Evolutionary conservation across 257 asterid genomes (phyloP), one percentile per base, ranked within the genome.

Genomic region (Primulina tabacum): DNA sequence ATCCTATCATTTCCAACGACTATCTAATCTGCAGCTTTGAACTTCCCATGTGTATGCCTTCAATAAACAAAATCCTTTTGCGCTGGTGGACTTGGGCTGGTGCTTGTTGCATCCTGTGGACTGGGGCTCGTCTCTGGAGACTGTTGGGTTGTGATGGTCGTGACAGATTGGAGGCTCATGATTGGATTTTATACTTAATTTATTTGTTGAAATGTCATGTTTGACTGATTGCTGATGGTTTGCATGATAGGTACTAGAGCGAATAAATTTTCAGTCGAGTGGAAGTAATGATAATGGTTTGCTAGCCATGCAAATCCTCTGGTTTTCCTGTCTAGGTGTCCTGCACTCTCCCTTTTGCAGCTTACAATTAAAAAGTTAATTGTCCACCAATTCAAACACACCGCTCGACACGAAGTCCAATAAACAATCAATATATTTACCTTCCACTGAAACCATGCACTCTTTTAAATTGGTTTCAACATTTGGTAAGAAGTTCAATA

Each of bases 241-340:
- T 76, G 34, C 43, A 7, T 60, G 20, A 33, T 37, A 84, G 88
- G 86, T 81, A 35, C 77, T 61, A 85, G 80, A 73, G 75, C 62
- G 71, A 63, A 24, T 57, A 60, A 70, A 78, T 60, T 77, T 66
- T 71, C 67, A 72, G 71, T 57, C 65, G 57, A 32, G 78, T 77
- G 63, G 85, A 82, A 77, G 89, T 84, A 79, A 75, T 67, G 60
- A 34, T 69, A 38, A 50, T 72, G 47, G 53, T 37, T 2, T 50
- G 61, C 67, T 72, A 71, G 72, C 64, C 47, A 9, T 32, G 18
- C 73, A 65, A 5, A 11, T 5, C 43, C 69, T 18, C 14, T 56
- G 8, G 28, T 65, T 59, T 64, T 50, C 32, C 55, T 68, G 29
- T 33, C 24, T 18, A 65, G 5, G 18, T 71, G 20, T 16, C 56